A percentile compares a stretch with the other conserved stretches of the same genome.
These are phyloP conservation scores for Lophiotrema nucula DNA, from an alignment of 495 filamentous ascomycete species.

Conservation along the genomic window DNA sequence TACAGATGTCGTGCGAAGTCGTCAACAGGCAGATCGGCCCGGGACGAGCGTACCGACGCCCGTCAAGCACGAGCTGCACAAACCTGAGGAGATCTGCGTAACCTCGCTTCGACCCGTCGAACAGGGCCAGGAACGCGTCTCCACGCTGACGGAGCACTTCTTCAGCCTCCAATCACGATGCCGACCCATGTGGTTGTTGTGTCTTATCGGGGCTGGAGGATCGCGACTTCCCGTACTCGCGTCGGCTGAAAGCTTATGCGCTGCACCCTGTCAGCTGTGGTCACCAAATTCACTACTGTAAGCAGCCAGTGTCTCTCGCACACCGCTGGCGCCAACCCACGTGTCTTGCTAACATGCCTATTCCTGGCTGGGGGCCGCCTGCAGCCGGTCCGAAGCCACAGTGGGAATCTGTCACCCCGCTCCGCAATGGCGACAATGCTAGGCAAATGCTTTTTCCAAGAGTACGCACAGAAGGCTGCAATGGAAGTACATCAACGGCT, in stretches of 20 bases:
- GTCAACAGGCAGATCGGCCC: no score
- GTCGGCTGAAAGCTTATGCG: no score
- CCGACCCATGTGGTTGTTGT: neutral
- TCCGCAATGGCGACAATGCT: neutral
- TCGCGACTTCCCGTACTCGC: no score
- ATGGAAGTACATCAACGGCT: constrained; percentile 9
- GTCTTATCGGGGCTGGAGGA: neutral
- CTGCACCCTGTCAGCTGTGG: no score
- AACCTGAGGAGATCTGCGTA: constrained; percentile 1
- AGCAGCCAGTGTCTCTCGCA: no score
- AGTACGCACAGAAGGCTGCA: neutral
- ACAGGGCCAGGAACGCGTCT: constrained; percentile 16
- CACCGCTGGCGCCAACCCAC: neutral
- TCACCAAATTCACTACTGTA: no score
- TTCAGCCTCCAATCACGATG: constrained; percentile 4
- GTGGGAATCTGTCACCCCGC: neutral
- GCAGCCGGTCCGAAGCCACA: constrained; percentile 6
- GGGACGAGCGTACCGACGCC: no score
- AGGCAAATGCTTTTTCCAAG: constrained; percentile 8
- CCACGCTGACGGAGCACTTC: no score
- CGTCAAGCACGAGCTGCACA: neutral
- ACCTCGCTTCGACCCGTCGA: constrained; percentile 17
- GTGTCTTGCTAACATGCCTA: no score
- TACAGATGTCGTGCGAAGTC: no score
- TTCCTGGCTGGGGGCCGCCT: neutral